phyloP scores from a whole-genome alignment of 768 basidiomycete species.

The Collybia sordida region DNA sequence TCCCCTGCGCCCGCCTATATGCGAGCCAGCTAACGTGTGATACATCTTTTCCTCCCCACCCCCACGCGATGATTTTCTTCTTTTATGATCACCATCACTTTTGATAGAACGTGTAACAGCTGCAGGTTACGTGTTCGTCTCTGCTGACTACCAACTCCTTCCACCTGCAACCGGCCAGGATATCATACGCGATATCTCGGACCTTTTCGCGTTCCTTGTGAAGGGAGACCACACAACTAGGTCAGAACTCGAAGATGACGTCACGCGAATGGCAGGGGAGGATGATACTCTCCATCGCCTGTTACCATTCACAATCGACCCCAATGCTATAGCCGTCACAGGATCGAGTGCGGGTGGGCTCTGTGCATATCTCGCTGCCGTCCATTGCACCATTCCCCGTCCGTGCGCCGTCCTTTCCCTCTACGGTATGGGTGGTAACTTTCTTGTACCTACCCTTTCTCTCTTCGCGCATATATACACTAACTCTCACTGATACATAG shows the following conservation, averaged over 20 bases:
- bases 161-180: constrained; percentile 55
- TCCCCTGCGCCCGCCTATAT: no score
- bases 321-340: constrained; percentile 44
- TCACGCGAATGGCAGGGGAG: no score
- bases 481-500: constrained; percentile 27
- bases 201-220: constrained; percentile 49
- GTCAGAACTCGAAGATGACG: constrained; percentile 10
- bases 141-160: constrained; percentile 63
- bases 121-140: constrained; percentile 57
- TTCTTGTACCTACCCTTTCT: constrained; percentile 32
- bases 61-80: not conserved
- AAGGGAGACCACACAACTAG: constrained; percentile 16
- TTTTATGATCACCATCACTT: not conserved
- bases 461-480: not conserved
- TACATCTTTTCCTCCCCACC: constrained; percentile 4
- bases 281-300: not conserved
- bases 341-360: constrained; percentile 63
- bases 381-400: constrained; percentile 46
- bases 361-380: constrained; percentile 62
- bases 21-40: not conserved
- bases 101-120: constrained; percentile 44
- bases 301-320: constrained; percentile 36
- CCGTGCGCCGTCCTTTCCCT: constrained; percentile 56
- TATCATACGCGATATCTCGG: constrained; percentile 56
- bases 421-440: constrained; percentile 66